Percentiles rank a stretch among this genome's conserved stretches.
Evolutionary conservation across 179 eudicot species (phyloP).

Genomic region (Heliamphora pulchella): DNA sequence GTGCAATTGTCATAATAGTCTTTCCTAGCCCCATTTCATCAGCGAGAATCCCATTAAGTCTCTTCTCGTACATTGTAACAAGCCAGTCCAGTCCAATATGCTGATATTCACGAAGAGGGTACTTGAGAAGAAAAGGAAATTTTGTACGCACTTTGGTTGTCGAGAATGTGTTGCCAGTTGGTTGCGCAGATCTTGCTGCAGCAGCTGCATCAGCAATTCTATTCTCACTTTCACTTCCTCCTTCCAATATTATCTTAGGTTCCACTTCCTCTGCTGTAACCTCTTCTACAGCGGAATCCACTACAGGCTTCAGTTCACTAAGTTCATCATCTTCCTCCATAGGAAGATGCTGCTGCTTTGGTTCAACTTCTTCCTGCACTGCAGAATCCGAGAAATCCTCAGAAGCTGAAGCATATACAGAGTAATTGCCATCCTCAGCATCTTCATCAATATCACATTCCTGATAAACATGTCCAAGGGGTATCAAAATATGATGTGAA

Average conservation of each 20-base stretch:
- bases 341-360: conserved; percentile 24
- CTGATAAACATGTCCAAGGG: conserved; percentile 27
- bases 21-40: conserved; percentile 99
- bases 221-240: conserved; percentile 54
- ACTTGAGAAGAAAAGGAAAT: conserved; percentile 89
- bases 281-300: conserved; percentile 31
- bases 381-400: conserved; percentile 44
- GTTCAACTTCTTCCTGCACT: conserved; percentile 27
- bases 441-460: conserved; percentile 32
- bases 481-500: conserved; percentile 17
- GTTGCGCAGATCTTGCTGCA: conserved; percentile 98
- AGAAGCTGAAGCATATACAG: conserved; percentile 36
- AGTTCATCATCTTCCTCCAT: conserved; percentile 33
- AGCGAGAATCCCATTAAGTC: conserved; percentile 96
- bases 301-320: conserved; percentile 27
- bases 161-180: conserved; percentile 92
- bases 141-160: conserved; percentile 93
- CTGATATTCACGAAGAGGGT: conserved; percentile 97
- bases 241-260: conserved; percentile 31
- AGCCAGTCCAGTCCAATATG: conserved; percentile 99
- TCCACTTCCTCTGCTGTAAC: conserved; percentile 37
- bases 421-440: conserved; percentile 40
- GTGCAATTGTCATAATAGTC: conserved; percentile 98
- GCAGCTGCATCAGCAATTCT: conserved; percentile 98
- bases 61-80: conserved; percentile 97